Evolutionary conservation across 176 grass and related monocot genomes (phyloP), one percentile per base, ranked within the genome.

Genomic region (Typha latifolia): DNA sequence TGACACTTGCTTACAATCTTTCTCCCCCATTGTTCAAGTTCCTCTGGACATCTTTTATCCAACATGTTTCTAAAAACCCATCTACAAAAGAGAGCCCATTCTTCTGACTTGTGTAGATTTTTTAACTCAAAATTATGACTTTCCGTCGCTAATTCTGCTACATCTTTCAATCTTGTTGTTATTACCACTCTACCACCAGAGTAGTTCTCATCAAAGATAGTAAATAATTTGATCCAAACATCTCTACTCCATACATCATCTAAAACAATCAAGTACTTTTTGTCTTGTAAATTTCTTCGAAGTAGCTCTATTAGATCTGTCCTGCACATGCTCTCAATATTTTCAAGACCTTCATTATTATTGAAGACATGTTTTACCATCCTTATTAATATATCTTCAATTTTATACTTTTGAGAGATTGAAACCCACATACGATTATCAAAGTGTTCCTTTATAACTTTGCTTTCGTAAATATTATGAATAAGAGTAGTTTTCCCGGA

Each of bases 161-260:
- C 82, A 51, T 26, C 12, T 70, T 84, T 50, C 21, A 73, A 69
- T 23, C 71, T 62, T 63, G 82, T 84, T 31, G 76, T 84, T n/a
- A 79, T 79, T 49, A 79, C 5, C 14, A 84, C 67, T 32, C 66
- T 62, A 49, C 82, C 74, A 15, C 76, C 49, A 5, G 23, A 56
- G 22, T 57, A 50, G 27, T 79, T 84, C 48, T 65, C 57, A 2
- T 61, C 56, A 69, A 84, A 75, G 64, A 69, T 63, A 66, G 8
- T 47, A 14, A 66, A 76, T 70, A 79, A 50, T 18, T 49, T 69
- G n/a, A 61, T 43, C 82, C 76, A 84, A 49, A 71, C 68, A 32
- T 85, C 77, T 53, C 18, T 67, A 32, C 68, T 80, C 82, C 82
- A 85, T 14, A 85, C 12, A 65, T 85, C 82, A 69, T 81, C 82